Evolutionary conservation across 2,329 filamentous ascomycete genomes (phyloP).

Genomic region (Claviceps citrina): DNA sequence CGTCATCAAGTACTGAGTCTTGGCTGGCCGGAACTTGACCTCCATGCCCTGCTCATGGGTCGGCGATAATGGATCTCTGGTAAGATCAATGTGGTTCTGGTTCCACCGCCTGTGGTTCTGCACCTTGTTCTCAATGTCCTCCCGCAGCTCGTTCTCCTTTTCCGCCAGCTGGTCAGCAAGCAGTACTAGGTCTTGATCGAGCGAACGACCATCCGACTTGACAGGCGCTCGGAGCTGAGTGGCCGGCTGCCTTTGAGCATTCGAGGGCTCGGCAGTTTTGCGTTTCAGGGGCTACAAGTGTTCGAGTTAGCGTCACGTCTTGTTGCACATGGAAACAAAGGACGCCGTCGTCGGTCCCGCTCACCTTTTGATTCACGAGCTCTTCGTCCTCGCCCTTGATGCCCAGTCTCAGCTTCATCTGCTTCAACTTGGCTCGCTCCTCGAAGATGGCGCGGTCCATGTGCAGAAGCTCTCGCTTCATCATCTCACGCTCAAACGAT

Average conservation of each 20-base stretch:
- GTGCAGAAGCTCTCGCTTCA: constrained; percentile 61
- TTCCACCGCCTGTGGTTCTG: constrained; percentile 88
- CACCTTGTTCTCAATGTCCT: constrained; percentile 74
- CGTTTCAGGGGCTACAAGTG: constrained; percentile 50
- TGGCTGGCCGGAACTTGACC: constrained; percentile 53
- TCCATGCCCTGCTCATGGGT: constrained; percentile 49
- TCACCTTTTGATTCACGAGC: constrained; percentile 82
- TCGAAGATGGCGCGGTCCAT: constrained; percentile 69
- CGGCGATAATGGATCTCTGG: constrained; percentile 69
- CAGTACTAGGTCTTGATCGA: constrained; percentile 65
- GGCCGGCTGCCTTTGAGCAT: constrained; percentile 44
- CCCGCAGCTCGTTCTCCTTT: constrained; percentile 64
- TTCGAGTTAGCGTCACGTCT: constrained; percentile 25
- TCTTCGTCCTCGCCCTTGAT: constrained; percentile 92
- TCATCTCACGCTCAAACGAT: constrained; percentile 64
- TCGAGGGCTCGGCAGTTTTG: constrained; percentile 44
- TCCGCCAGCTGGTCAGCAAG: constrained; percentile 65
- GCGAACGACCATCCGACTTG: constrained; percentile 51
- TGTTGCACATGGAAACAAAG: constrained; percentile 8
- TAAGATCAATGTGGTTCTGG: constrained; percentile 74
- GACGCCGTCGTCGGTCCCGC: constrained; percentile 13
- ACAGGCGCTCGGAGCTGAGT: constrained; percentile 54
- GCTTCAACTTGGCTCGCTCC: constrained; percentile 66
- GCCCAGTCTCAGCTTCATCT: constrained; percentile 72
- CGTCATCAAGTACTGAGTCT: constrained; percentile 55